Conservation (phyloP, 2,329 filamentous ascomycete genomes). For the Aspergillus pseudoterreus region DNA sequence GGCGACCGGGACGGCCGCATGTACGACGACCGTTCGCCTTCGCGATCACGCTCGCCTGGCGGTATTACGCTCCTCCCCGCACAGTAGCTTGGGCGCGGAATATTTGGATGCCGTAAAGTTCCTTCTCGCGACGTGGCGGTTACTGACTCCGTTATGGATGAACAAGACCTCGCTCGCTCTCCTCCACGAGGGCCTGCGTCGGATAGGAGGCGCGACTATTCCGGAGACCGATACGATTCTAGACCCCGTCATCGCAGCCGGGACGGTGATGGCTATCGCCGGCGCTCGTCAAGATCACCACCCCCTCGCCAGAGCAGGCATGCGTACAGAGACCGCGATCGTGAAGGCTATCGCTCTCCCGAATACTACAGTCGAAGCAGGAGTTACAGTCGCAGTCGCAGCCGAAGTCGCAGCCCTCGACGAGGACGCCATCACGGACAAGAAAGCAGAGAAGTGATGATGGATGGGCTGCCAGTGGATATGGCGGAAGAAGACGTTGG, state of each 20-base stretch:
- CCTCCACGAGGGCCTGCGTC: constrained; percentile 34
- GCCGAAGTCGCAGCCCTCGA: constrained; percentile 35
- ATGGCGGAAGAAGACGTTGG: constrained; percentile 52
- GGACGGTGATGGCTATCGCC: constrained; percentile 34
- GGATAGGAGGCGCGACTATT: constrained; percentile 35
- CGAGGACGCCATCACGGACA: constrained; percentile 37
- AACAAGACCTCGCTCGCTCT: constrained; percentile 36
- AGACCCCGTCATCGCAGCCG: constrained; percentile 29
- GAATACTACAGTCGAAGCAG: constrained; percentile 32
- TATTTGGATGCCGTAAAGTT: constrained; percentile 8
- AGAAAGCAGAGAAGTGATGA: constrained; percentile 49
- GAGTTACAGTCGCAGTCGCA: constrained; percentile 35
- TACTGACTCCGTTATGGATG: constrained; percentile 33
- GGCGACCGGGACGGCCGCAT: constrained; percentile 42
- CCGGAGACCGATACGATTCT: constrained; percentile 27
- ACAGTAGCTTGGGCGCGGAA: constrained; percentile 28
- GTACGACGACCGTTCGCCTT: constrained; percentile 44
- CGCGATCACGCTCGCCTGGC: constrained; percentile 41
- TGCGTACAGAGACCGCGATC: constrained; percentile 43
- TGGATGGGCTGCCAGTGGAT: constrained; percentile 48
- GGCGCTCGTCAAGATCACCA: constrained; percentile 30
- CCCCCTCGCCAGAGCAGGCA: constrained; percentile 35
- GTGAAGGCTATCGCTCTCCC: constrained; percentile 45
- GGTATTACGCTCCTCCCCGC: constrained; percentile 44
- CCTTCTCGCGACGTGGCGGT: constrained; percentile 20